Conservation (phyloP, 129 eudicot genomes). For the Tagetes patula region DNA sequence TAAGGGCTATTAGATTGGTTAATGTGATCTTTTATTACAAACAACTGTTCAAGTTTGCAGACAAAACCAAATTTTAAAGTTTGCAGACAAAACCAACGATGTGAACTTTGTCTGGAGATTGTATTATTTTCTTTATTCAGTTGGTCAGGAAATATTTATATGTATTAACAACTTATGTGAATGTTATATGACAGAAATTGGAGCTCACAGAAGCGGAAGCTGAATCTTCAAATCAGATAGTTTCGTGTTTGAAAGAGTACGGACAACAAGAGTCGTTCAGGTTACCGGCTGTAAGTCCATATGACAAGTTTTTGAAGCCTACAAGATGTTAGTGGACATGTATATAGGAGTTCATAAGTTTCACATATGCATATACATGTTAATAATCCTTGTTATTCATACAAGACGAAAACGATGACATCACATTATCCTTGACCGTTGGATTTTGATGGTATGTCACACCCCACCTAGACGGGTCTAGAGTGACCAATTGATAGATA, state of each 20-base stretch:
- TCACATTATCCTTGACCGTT: background rate
- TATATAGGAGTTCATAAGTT: background rate
- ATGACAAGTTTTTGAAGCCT: conserved; percentile 69
- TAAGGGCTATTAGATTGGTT: background rate
- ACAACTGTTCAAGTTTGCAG: background rate
- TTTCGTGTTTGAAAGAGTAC: conserved; percentile 37
- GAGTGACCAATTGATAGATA: background rate
- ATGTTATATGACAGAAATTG: conserved; percentile 22
- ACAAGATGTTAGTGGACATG: conserved; percentile 50
- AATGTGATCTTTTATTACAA: background rate
- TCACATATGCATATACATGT: conserved; percentile 12
- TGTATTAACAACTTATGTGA: background rate
- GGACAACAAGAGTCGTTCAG: conserved; percentile 53
- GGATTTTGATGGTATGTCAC: background rate
- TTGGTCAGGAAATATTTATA: background rate
- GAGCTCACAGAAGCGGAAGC: conserved; percentile 29
- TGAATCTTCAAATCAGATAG: conserved; percentile 18
- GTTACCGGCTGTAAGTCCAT: conserved; percentile 75
- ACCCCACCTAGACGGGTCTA: no score
- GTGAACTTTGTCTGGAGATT: background rate
- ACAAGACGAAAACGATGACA: background rate
- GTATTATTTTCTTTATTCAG: background rate
- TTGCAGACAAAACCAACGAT: background rate
- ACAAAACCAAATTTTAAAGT: background rate
- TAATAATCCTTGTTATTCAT: background rate